These are phyloP conservation scores for Lachancea nothofagi DNA, from an alignment of 805 yeast genomes.

Conservation along the genomic window DNA sequence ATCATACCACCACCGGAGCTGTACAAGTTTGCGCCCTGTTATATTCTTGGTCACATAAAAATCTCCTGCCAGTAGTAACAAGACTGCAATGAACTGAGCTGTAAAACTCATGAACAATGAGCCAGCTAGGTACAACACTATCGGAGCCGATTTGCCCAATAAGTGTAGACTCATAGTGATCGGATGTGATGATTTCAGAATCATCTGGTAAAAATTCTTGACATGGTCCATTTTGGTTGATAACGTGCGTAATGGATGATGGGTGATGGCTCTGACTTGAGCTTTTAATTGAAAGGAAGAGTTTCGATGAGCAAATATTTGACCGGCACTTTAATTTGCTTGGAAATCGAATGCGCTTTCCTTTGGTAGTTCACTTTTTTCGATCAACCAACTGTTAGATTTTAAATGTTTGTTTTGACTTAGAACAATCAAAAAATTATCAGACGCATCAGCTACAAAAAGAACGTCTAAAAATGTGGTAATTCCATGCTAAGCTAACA, in stretches of 20 bases:
- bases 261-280: too few relatives aligned
- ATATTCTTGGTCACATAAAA: slow-evolving; percentile 93
- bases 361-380: too few relatives aligned
- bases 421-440: too few relatives aligned
- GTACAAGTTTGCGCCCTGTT: slow-evolving; percentile 83
- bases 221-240: slow-evolving; percentile 27
- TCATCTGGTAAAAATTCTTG: slow-evolving; percentile 31
- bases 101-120: slow-evolving; percentile 32
- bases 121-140: slow-evolving; percentile 30
- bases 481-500: too few relatives aligned
- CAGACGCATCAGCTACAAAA: too few relatives aligned
- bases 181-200: slow-evolving; percentile 34
- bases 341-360: too few relatives aligned
- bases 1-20: slow-evolving; percentile 97
- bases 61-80: slow-evolving; percentile 77
- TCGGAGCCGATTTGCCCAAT: slow-evolving; percentile 29
- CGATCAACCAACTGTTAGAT: too few relatives aligned
- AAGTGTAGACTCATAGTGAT: slow-evolving; percentile 28
- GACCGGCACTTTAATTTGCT: too few relatives aligned
- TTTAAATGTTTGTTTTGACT: background rate
- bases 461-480: too few relatives aligned
- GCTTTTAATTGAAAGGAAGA: too few relatives aligned
- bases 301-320: too few relatives aligned
- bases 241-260: background rate
- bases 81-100: slow-evolving; percentile 64